phyloP scores from a whole-genome alignment of 2,329 filamentous ascomycete species.

The Colletotrichum agaves region DNA sequence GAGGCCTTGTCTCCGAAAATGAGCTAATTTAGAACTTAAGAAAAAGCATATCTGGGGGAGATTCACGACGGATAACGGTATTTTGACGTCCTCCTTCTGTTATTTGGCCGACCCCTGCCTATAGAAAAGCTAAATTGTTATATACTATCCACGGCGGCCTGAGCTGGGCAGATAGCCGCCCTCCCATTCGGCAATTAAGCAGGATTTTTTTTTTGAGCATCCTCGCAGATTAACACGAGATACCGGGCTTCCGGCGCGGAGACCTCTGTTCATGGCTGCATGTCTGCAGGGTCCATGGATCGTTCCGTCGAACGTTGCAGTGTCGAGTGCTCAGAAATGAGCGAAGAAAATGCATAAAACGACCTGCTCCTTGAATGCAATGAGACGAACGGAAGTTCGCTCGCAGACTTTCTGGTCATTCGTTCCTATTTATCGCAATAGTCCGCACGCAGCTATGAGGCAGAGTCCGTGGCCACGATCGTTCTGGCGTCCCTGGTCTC shows the following conservation, averaged over 20 bases:
- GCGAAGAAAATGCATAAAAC: neutral
- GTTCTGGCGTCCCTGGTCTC: constrained; percentile 17
- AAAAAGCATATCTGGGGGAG: constrained; percentile 25
- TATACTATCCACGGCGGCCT: constrained; percentile 17
- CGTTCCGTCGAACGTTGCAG: constrained; percentile 24
- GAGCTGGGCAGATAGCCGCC: neutral
- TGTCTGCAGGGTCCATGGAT: constrained; percentile 22
- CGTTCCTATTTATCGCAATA: neutral
- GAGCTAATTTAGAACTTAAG: constrained; percentile 16
- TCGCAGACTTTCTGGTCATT: constrained; percentile 7
- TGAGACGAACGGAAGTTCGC: neutral
- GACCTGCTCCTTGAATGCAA: neutral
- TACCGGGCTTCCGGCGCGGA: neutral
- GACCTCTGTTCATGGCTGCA: neutral
- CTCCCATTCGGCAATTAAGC: neutral
- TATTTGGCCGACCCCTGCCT: no score
- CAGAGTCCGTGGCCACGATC: constrained; percentile 12
- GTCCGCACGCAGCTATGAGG: constrained; percentile 15
- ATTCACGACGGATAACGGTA: no score
- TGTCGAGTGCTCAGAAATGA: neutral
- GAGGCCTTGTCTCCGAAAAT: constrained; percentile 26
- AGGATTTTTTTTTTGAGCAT: constrained; percentile 9
- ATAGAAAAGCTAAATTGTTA: no score
- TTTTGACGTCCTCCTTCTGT: no score
- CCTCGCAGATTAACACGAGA: constrained; percentile 22